Conservation (phyloP, 192 early-diverging fungal species). For the Radiomyces spectabilis region DNA sequence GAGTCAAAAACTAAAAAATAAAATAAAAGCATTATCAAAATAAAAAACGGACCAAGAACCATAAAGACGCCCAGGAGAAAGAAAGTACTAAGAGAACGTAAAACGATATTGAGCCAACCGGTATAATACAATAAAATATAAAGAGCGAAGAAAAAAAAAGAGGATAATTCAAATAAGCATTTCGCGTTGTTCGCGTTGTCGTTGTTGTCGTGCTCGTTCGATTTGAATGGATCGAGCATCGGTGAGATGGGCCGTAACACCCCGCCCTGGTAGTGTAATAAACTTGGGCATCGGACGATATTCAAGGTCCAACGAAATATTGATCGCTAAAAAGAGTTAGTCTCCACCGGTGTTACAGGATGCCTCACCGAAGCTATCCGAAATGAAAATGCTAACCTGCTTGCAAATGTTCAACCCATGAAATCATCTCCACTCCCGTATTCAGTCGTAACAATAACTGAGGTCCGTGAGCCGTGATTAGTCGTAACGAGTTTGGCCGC, state of each 20-base stretch:
- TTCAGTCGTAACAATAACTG: conserved; percentile 5
- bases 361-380: too few species aligned
- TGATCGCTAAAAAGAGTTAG: conserved; percentile 20
- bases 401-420: conserved; percentile 14
- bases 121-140: too few species aligned
- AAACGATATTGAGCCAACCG: too few species aligned
- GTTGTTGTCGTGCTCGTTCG: conserved; percentile 16
- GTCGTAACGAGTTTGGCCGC: not conserved
- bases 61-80: too few species aligned
- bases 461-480: conserved; percentile 1
- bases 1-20: too few species aligned
- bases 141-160: conserved; percentile 2
- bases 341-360: too few species aligned
- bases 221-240: conserved; percentile 1
- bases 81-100: too few species aligned
- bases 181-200: conserved; percentile 14
- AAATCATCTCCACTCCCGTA: not conserved
- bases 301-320: conserved; percentile 39
- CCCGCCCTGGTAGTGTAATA: conserved; percentile 31
- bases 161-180: conserved; percentile 6
- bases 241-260: not conserved
- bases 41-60: too few species aligned
- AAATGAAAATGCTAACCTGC: too few species aligned
- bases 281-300: conserved; percentile 42
- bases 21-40: too few species aligned